Conservation (phyloP, 2,329 filamentous ascomycete species). For the Rhynchosporium agropyri region DNA sequence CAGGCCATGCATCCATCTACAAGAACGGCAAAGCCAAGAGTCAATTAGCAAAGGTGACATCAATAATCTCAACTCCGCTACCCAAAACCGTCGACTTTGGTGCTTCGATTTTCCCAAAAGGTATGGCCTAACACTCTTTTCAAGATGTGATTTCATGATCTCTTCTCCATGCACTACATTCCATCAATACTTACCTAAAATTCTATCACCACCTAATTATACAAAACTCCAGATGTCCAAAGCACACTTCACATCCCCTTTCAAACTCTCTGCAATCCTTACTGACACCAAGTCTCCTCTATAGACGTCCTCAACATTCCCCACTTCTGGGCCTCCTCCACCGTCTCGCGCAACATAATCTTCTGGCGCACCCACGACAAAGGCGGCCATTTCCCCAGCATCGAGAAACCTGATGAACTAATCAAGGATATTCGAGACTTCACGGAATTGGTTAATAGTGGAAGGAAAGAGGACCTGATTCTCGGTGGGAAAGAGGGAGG, state of each 20-base stretch:
- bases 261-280: no score
- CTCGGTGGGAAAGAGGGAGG: background rate
- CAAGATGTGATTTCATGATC: no score
- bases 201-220: no score
- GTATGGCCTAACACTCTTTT: slow-evolving; percentile 5
- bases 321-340: slow-evolving; percentile 54
- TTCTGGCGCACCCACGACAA: slow-evolving; percentile 48
- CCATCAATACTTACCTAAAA: no score
- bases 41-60: slow-evolving; percentile 11
- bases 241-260: no score
- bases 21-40: slow-evolving; percentile 28
- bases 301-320: slow-evolving; percentile 29
- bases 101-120: slow-evolving; percentile 34
- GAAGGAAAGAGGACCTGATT: slow-evolving; percentile 38
- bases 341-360: slow-evolving; percentile 59
- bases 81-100: slow-evolving; percentile 31
- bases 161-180: background rate
- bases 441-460: slow-evolving; percentile 55
- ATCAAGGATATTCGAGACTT: slow-evolving; percentile 49
- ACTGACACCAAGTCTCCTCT: background rate
- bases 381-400: slow-evolving; percentile 58
- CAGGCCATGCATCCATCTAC: slow-evolving; percentile 31
- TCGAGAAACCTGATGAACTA: slow-evolving; percentile 57
- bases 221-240: no score
- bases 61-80: slow-evolving; percentile 15